Conservation (phyloP, 768 basidiomycete genomes). For the Dioszegia crocea region DNA sequence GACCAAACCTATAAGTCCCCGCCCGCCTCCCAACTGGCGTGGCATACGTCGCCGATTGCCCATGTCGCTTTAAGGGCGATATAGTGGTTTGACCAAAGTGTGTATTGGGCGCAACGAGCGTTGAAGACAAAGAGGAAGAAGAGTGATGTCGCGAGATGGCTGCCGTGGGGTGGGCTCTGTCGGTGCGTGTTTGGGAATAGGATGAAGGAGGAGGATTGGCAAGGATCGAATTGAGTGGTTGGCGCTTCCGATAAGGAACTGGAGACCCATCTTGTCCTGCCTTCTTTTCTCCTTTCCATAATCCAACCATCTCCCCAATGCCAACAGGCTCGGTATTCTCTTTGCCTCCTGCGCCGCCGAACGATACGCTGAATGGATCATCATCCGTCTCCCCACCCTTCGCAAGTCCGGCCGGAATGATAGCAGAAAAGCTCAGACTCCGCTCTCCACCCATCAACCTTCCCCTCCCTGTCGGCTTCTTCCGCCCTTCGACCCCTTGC, state of each 20-base stretch:
- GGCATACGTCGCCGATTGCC: not conserved
- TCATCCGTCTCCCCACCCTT: not conserved
- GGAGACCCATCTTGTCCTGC: not conserved
- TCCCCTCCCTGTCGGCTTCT: not conserved
- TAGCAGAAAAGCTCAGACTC: constrained; percentile 3
- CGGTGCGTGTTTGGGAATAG: too few relatives aligned
- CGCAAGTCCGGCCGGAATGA: not conserved
- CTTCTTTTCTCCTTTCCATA: not conserved
- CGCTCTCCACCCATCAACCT: not conserved
- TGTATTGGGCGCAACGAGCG: not conserved
- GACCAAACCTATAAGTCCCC: too few relatives aligned
- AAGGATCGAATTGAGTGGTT: not conserved
- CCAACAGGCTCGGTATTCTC: not conserved
- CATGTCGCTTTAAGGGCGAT: not conserved
- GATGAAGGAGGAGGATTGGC: not conserved
- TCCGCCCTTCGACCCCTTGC: too few relatives aligned
- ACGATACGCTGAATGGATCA: not conserved
- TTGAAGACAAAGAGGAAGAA: constrained; percentile 4
- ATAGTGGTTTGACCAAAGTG: not conserved
- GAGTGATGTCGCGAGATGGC: not conserved
- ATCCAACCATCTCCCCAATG: not conserved
- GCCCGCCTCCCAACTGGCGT: not conserved
- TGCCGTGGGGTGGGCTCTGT: not conserved
- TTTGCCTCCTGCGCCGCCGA: not conserved
- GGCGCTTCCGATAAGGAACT: not conserved